Evolutionary conservation across 495 filamentous ascomycete species (phyloP).

Genomic region (Penicillium verhagenii): DNA sequence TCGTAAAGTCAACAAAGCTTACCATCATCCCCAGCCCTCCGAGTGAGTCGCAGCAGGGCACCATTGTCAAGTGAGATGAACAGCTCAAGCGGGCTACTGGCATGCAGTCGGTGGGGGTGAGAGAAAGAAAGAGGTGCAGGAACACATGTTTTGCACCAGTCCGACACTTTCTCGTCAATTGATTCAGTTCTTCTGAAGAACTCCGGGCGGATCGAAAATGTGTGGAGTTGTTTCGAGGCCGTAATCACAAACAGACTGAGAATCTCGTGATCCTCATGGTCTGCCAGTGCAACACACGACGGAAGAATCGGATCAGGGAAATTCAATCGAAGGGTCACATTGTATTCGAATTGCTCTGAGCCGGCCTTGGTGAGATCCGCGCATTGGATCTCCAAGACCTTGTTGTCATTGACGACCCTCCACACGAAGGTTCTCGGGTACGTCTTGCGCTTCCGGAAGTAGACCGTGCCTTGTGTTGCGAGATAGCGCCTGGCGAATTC

Average conservation of each 20-base stretch:
- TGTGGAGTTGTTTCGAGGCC: slow-evolving; percentile 71
- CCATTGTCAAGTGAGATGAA: slow-evolving; percentile 83
- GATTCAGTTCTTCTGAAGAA: slow-evolving; percentile 68
- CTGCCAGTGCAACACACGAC: slow-evolving; percentile 76
- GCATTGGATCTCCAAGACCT: slow-evolving; percentile 76
- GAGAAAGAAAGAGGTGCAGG: slow-evolving; percentile 75
- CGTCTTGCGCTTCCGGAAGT: slow-evolving; percentile 70
- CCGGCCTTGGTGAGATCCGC: slow-evolving; percentile 75
- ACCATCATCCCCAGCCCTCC: slow-evolving; percentile 66
- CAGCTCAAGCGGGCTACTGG: slow-evolving; percentile 67
- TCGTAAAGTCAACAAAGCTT: slow-evolving; percentile 16
- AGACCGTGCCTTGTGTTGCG: slow-evolving; percentile 77
- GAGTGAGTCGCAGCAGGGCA: slow-evolving; percentile 69
- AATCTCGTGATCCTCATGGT: slow-evolving; percentile 73
- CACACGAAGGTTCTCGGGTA: slow-evolving; percentile 86
- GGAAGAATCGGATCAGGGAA: slow-evolving; percentile 71
- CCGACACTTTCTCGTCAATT: slow-evolving; percentile 66
- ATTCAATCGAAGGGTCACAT: slow-evolving; percentile 68
- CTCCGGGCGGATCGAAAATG: slow-evolving; percentile 73
- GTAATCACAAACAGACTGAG: slow-evolving; percentile 81
- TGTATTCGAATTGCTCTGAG: slow-evolving; percentile 62
- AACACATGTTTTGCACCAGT: slow-evolving; percentile 72
- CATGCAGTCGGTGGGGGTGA: slow-evolving; percentile 75
- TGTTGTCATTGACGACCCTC: slow-evolving; percentile 79
- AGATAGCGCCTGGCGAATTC: slow-evolving; percentile 68